phyloP scores from a whole-genome alignment of 441 rosid species.

The Jatropha multifida region DNA sequence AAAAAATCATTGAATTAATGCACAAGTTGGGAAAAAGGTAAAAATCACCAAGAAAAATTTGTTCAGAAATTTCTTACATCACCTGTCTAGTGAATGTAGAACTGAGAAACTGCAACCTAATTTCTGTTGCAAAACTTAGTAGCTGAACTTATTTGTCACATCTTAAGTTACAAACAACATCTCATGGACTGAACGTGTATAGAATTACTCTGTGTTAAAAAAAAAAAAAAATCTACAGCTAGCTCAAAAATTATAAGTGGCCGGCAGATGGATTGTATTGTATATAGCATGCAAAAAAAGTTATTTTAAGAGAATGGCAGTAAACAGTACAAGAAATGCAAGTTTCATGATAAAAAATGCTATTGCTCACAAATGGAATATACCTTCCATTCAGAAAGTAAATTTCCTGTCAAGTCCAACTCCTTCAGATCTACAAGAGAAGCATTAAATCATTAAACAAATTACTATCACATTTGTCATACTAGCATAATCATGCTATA shows the following conservation, averaged over 20 bases:
- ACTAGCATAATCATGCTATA: conserved; percentile 2
- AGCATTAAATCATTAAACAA: conserved; percentile 24
- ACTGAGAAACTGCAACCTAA: neutral
- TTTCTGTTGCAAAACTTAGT: neutral
- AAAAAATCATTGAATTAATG: too few relatives aligned
- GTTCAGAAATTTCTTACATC: neutral
- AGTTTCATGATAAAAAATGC: neutral
- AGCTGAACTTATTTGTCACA: neutral
- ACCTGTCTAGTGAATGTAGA: neutral
- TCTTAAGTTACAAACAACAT: neutral
- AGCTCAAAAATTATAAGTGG: neutral
- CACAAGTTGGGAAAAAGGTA: too few relatives aligned
- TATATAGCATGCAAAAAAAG: neutral
- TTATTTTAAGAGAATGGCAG: neutral
- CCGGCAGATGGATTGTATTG: neutral
- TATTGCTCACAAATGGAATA: neutral
- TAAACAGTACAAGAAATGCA: neutral
- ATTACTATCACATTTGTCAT: neutral
- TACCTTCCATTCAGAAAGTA: conserved; percentile 91
- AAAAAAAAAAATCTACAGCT: neutral
- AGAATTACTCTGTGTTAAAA: neutral
- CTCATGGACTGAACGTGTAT: neutral
- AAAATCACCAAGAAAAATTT: too few relatives aligned
- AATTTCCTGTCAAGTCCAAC: conserved; percentile 91
- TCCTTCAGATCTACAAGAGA: conserved; percentile 63